phyloP scores from a whole-genome alignment of 495 filamentous ascomycete genomes.

The Hypoxylon lenormandii region DNA sequence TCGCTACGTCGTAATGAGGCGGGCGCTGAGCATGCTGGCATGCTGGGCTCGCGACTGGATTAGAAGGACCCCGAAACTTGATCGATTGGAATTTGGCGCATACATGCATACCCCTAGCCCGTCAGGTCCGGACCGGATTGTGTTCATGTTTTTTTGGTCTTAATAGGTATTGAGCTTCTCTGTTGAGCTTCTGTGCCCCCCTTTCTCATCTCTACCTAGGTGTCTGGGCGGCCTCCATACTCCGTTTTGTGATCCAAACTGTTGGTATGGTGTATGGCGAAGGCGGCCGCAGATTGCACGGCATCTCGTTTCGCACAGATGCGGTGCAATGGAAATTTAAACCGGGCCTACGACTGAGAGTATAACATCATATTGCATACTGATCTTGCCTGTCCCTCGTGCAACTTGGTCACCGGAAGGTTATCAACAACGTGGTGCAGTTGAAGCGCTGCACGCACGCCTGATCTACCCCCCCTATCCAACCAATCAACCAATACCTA shows the following conservation, averaged over 20 bases:
- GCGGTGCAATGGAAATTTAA: slow-evolving; percentile 28
- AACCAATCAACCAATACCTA: slow-evolving; percentile 41
- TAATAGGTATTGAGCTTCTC: slow-evolving; percentile 1
- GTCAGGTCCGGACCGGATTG: neutral
- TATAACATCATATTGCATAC: slow-evolving; percentile 47
- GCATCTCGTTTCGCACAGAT: slow-evolving; percentile 28
- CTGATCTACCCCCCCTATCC: slow-evolving; percentile 43
- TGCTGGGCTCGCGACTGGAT: slow-evolving; percentile 16
- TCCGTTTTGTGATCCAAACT: slow-evolving; percentile 26
- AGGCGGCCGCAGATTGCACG: slow-evolving; percentile 32
- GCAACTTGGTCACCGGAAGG: slow-evolving; percentile 32
- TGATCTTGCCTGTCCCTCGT: slow-evolving; percentile 32
- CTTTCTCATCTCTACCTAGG: neutral
- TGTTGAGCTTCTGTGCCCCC: neutral
- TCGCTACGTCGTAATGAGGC: slow-evolving; percentile 38
- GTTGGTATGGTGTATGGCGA: slow-evolving; percentile 37
- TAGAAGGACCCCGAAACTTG: slow-evolving; percentile 10
- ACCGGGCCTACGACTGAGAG: slow-evolving; percentile 28
- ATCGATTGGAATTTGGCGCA: slow-evolving; percentile 26
- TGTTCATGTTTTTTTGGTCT: slow-evolving; percentile 1
- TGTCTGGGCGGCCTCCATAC: slow-evolving; percentile 31
- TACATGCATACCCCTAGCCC: neutral
- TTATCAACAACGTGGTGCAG: slow-evolving; percentile 42
- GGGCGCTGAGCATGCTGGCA: slow-evolving; percentile 27
- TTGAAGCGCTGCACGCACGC: slow-evolving; percentile 49